Evolutionary conservation across 1,139 yeast genomes (phyloP).

Genomic region (Chernovozyma aurita): DNA sequence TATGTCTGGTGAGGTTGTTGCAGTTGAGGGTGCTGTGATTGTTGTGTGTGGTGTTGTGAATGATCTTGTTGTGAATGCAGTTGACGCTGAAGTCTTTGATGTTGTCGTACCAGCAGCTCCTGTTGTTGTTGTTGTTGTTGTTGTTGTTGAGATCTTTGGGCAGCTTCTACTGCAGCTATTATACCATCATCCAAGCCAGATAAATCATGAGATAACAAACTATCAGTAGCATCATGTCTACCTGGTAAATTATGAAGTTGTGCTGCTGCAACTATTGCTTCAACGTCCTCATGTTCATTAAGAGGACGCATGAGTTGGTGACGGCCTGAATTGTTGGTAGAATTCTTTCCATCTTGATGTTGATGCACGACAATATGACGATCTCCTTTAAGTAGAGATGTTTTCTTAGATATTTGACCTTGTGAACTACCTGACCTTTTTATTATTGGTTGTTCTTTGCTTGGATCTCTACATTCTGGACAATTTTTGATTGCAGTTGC

Average conservation of each 20-base stretch:
- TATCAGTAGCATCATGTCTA: slow-evolving; percentile 27
- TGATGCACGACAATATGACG: no score
- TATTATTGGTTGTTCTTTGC: slow-evolving; percentile 20
- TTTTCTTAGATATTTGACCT: not conserved
- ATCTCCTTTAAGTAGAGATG: not conserved
- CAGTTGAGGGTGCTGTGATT: slow-evolving; percentile 5
- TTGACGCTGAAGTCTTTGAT: slow-evolving; percentile 13
- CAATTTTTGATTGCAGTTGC: slow-evolving; percentile 76
- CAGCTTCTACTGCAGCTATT: slow-evolving; percentile 67
- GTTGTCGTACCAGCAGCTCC: slow-evolving; percentile 11
- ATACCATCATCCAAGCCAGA: slow-evolving; percentile 49
- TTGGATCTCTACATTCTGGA: slow-evolving; percentile 57
- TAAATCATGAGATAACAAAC: slow-evolving; percentile 32
- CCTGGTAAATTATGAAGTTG: slow-evolving; percentile 30
- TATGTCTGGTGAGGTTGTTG: slow-evolving; percentile 16
- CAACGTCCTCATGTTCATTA: slow-evolving; percentile 26
- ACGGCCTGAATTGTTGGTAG: not conserved
- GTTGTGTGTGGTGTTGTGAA: slow-evolving; percentile 9
- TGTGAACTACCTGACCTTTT: not conserved
- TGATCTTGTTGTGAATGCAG: slow-evolving; percentile 8
- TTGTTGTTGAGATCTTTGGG: slow-evolving; percentile 39
- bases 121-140: slow-evolving; percentile 13
- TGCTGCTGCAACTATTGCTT: slow-evolving; percentile 33
- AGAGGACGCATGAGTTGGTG: not conserved
- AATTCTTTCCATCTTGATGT: no score